Base-by-base conservation (phyloP, 1,284 basidiomycete genomes). In the Apiotrichum mycotoxinovorans region DNA sequence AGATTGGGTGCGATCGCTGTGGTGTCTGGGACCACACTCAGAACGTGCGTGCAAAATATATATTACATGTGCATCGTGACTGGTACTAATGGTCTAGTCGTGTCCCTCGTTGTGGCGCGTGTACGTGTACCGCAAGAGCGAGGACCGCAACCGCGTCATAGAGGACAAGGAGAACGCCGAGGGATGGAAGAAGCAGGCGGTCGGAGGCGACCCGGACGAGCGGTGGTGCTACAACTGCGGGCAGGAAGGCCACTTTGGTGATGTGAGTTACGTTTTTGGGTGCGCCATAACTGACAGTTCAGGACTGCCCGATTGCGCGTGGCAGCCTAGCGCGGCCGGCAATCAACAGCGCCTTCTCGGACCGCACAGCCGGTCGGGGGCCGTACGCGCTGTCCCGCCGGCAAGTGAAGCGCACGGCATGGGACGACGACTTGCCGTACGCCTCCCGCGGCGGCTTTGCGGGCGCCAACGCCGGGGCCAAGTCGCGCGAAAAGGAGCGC, bases 61-160 rank as follows among this genome's bases (percentile, higher is more conserved):
- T 38, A 18, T 20, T 14, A 25, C 43, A 26, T 26, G 4, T 4
- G 27, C 2, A 57, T n/a, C n/a, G n/a, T n/a, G n/a, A n/a, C n/a
- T n/a, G n/a, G n/a, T n/a, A 23, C 55, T 46, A 40, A 45, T 46
- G 12, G 23, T 12, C 55, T 55, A 93, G 86, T 87, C 88, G 79
- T 96, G 92, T 63, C 89, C 90, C 1, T 87, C 87, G 0, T 77
- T 89, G 45, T 96, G 92, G 92, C 81, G 92, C 42, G 79, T 91
- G 58, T 96, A 96, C 68, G 81, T 85, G 27, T 95, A 94, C 67
- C 79, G 86, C 45, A 79, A 80, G 2, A 80, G 82, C 8, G 80
- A 80, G 2, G 85, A 84, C 34, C 83, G 85, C 27, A 71, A 76
- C 8, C 64, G 70, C 3, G 82, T 81, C n/a, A 70, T 87, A 2